Base-by-base conservation (phyloP, 345 rosid species). In the Rhizophora apiculata region DNA sequence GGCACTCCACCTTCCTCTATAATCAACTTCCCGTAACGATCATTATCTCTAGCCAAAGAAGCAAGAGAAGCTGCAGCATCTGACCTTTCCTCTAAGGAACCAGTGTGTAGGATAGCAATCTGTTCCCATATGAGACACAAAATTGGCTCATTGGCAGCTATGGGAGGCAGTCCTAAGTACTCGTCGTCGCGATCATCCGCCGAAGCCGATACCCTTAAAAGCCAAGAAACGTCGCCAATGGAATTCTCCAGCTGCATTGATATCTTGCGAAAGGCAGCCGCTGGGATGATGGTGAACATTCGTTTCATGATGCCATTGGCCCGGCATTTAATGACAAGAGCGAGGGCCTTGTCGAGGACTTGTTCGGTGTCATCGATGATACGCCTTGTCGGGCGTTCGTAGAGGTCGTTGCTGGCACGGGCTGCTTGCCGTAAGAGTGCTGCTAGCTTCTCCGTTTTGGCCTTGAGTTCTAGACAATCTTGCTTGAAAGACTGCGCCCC, bases 1-100 rank as follows among this genome's bases (percentile, higher is more conserved):
- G 94, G 84, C 4, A 93, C 83, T 0, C 98, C 97, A 4, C 97
- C 97, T 82, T 93, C 97, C 77, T 93, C 94, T 5, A 93, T 85
- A 24, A 93, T 89, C 80, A 93, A 65, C 68, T 80, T 87, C 26
- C 90, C 91, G 59, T 91, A 88, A 0, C 92, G 77, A 60, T 88
- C 92, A 9, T 88, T 91, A 75, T 93, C 97, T 8, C 94, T 82
- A 6, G 97, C 97, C 36, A 93, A 71, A 3, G 96, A 90, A 8
- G 85, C 94, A 62, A 93, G 75, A 0, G 97, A 89, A 22, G 96
- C 92, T 0, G 93, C 91, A 13, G 90, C 96, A 20, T 90, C 98
- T 0, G 91, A 77, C 52, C 88, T 79, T 30, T 85, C 90, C 0
- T 87, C 91, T 1, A 82, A 53, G 1, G 90, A 82, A 16, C 92